Evolutionary conservation across 495 filamentous ascomycete genomes (phyloP), one percentile per base, ranked within the genome.

Genomic region (Aspergillus wentii): DNA sequence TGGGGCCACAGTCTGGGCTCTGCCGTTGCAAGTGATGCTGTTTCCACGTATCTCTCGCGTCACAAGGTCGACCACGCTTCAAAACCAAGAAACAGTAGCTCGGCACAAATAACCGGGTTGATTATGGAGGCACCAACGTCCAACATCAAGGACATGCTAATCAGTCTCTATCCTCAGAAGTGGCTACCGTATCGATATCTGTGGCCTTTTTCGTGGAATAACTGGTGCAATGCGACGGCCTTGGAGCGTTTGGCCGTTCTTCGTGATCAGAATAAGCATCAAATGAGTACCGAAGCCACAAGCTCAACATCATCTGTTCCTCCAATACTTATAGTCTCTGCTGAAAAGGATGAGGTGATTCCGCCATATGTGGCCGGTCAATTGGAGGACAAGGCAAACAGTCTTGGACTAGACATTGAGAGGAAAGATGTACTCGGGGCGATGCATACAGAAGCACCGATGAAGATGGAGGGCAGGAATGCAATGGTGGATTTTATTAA

Each of bases 1-100:
- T 92, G 86, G 86, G 85, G 86, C 0, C 86, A 92, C 47, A 84
- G 78, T 41, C 79, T 91, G 15, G 87, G 88, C 4, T 74, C 70
- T 9, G 74, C 66, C 3, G 66, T 82, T 43, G 73, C 71, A 6
- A 59, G 55, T 25, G 56, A 58, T 3, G 78, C 76, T 5, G 66
- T 80, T 3, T 74, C 83, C 6, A 70, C 69, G 16, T 48, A 61
- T 28, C 38, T 64, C 3, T 17, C 46, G 0, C 33, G 36, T 4
- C 38, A 19, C 1, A 54, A 53, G 10, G 62, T 25, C 58, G 11
- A 50, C 39, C 20, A 33, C 1, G 1, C 16, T 7, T 28, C 29
- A n/a, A 13, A 5, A 15, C 0, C 20, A 14, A 20, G 3, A 34
- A 8, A 23, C 14, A 14, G 1, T 20, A 28, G 30, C 33, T 57